Evolutionary conservation across 2,329 filamentous ascomycete genomes (phyloP), one percentile per base, ranked within the genome.

Genomic region (Diaporthe vexans): DNA sequence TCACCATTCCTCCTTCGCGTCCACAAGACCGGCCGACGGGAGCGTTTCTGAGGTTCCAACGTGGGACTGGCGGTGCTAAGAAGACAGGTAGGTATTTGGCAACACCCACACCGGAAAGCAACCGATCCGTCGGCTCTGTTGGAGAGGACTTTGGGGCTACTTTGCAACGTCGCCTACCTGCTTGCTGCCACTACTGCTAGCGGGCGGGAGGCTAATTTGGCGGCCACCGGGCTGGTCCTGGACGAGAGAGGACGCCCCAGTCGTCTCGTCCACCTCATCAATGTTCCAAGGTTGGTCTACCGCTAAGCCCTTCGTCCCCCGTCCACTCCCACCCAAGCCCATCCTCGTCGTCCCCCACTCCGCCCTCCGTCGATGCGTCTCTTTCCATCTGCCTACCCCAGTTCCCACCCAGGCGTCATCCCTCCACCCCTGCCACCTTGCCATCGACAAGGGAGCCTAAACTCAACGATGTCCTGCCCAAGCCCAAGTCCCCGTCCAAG

Each of bases 121-220:
- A 8, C 43, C 46, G 56, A 71, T 33, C 69, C 56, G 40, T 71
- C 43, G 40, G 69, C 56, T 61, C 29, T 71, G 40, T 40, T 35
- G 56, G 56, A 61, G 29, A 61, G 56, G 56, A 61, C 56, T n/a
- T 59, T 61, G 33, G 56, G 29, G 29, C 63, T 68, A 68, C 63
- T 68, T 68, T 48, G 63, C 63, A 46, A 68, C 63, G 13, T 33
- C 46, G 40, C 63, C 33, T 54, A 17, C 33, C 40, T 43, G 40
- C 40, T 43, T 43, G 40, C 40, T 43, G 40, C 40, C 15, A 43
- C 29, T 65, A 26, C 69, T 40, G 35, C 69, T 51, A 21, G 40
- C 40, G 69, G 24, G 69, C 69, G 69, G 69, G 69, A 68, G 69
- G 37, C 69, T 71, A 71, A 59, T 71, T 71, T 71, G 69, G 69